Evolutionary conservation across 2,329 filamentous ascomycete genomes (phyloP).

Genomic region (Purpureocillium lavendulum): DNA sequence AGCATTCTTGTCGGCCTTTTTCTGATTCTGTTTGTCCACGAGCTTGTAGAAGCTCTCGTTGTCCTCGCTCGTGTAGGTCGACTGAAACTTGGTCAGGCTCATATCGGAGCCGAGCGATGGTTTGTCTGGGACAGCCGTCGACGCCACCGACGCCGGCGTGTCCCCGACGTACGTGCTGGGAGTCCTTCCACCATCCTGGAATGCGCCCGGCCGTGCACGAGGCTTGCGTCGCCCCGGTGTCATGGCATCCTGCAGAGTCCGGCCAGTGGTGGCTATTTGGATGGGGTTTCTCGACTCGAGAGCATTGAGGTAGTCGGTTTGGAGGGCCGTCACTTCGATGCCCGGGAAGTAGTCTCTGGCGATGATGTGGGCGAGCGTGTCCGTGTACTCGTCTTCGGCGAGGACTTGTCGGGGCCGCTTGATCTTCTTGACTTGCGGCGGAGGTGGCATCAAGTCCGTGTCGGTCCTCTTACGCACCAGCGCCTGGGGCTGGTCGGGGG

Average conservation of each 20-base stretch:
- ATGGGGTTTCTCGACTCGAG: slow-evolving; percentile 74
- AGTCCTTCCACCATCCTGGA: slow-evolving; percentile 37
- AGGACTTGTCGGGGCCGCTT: slow-evolving; percentile 83
- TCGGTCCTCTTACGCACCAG: slow-evolving; percentile 64
- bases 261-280: slow-evolving; percentile 80
- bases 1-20: slow-evolving; percentile 72
- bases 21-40: slow-evolving; percentile 82
- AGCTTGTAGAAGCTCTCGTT: slow-evolving; percentile 95
- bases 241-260: slow-evolving; percentile 68
- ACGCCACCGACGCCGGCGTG: slow-evolving; percentile 57
- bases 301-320: slow-evolving; percentile 88
- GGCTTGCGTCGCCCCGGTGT: slow-evolving; percentile 53
- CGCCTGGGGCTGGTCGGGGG: slow-evolving; percentile 36
- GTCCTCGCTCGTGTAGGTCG: slow-evolving; percentile 93
- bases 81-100: slow-evolving; percentile 77
- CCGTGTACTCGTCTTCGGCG: slow-evolving; percentile 89
- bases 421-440: slow-evolving; percentile 77
- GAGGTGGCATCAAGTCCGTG: slow-evolving; percentile 72
- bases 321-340: slow-evolving; percentile 73
- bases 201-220: slow-evolving; percentile 5
- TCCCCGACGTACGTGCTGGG: slow-evolving; percentile 62
- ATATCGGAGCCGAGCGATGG: slow-evolving; percentile 63
- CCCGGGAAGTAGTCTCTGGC: slow-evolving; percentile 95
- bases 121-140: slow-evolving; percentile 27
- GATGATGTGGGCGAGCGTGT: slow-evolving; percentile 87